Evolutionary conservation across 179 eudicot species (phyloP), one percentile per base, ranked within the genome.

Genomic region (Beta macrorhiza): DNA sequence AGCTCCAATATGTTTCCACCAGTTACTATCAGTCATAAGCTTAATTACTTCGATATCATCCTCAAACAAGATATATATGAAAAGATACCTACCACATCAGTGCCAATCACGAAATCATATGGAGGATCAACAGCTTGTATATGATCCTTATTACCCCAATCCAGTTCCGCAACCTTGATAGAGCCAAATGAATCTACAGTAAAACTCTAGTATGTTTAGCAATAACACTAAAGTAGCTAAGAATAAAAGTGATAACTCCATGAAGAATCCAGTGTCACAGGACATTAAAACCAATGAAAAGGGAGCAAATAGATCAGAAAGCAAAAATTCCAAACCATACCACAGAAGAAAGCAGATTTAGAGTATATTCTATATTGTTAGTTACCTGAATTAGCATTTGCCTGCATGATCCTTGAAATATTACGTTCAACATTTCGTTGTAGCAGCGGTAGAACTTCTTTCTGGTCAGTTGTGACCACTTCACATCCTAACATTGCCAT

Each of bases 401-500:
- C 84, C 84, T 95, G 98, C 87, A 86, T 77, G 76, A 95, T 91
- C 74, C 91, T 84, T 67, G 98, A 91, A 80, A 86, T 82, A 84
- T 95, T 95, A 65, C 97, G 98, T 5, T 93, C 94, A 58, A 87
- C 89, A 87, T 95, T 94, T 83, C 98, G 84, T 85, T 88, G 91
- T 64, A 95, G 90, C 90, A 95, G 86, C 9, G 97, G 92, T 70
- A 95, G 79, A 79, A 95, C 98, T 92, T 95, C 97, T 79, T 89
- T 87, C 82, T 95, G 98, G 83, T 95, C 98, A 32, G 93, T 93
- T 62, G 96, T 86, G 80, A 95, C 85, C 67, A 95, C 98, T 79
- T 92, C 92, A 79, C 97, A 95, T 76, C 98, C 98, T 62, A 95
- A 87, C 88, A 95, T 83, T 73, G 98, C 94, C 97, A 95, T 91